Evolutionary conservation across 208 protist species (phyloP).

Genomic region (Wallacemonas collosoma): DNA sequence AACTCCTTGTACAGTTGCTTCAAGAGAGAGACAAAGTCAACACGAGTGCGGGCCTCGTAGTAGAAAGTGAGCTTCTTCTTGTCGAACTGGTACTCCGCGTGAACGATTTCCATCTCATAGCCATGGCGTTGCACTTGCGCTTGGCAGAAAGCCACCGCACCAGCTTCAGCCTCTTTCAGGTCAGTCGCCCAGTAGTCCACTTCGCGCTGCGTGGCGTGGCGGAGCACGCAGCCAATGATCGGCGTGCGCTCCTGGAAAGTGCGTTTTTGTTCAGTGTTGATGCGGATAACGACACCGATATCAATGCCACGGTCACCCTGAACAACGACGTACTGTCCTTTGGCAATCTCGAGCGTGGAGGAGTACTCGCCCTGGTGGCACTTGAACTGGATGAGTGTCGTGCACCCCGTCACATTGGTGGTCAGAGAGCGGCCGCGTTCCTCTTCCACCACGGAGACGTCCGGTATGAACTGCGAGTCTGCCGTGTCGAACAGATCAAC

Average conservation of each 20-base stretch:
- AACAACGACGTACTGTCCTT: constrained; percentile 87
- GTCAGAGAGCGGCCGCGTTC: constrained; percentile 35
- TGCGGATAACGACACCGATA: constrained; percentile 83
- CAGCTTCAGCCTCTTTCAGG: constrained; percentile 78
- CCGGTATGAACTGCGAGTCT: constrained; percentile 21
- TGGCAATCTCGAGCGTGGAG: constrained; percentile 51
- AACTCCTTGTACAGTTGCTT: constrained; percentile 88
- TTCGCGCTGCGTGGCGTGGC: constrained; percentile 79
- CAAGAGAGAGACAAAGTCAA: constrained; percentile 84
- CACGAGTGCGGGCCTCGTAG: constrained; percentile 72
- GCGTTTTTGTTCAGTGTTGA: constrained; percentile 49
- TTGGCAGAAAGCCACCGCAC: constrained; percentile 70
- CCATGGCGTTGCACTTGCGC: constrained; percentile 53
- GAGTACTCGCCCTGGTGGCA: constrained; percentile 83
- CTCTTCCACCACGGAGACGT: constrained; percentile 48
- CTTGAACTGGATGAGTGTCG: constrained; percentile 85
- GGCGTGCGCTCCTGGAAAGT: constrained; percentile 67
- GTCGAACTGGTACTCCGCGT: constrained; percentile 93
- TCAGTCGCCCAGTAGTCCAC: constrained; percentile 89
- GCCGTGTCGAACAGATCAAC: constrained; percentile 13
- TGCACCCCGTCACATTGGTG: constrained; percentile 36
- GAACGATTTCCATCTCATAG: constrained; percentile 79
- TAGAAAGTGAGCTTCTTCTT: constrained; percentile 94
- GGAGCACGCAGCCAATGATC: constrained; percentile 57
- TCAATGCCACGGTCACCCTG: constrained; percentile 90